phyloP scores from a whole-genome alignment of 2,329 filamentous ascomycete genomes.

The Verticillium nubilum region DNA sequence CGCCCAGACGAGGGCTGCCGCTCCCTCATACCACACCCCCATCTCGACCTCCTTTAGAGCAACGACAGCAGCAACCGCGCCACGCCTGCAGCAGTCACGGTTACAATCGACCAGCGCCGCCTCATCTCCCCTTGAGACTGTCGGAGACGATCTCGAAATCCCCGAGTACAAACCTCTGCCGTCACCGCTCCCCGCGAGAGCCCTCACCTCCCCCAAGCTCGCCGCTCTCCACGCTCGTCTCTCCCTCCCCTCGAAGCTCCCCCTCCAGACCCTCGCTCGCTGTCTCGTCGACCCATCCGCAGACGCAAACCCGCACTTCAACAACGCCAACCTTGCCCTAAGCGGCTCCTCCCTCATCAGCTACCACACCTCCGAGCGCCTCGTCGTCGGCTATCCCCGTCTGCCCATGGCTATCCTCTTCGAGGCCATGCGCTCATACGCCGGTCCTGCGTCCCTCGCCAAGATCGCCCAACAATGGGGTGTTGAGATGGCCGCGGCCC shows the following conservation, averaged over 20 bases:
- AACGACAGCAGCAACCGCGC: not conserved
- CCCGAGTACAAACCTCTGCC: slow-evolving; percentile 34
- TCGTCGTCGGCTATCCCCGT: slow-evolving; percentile 85
- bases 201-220: slow-evolving; percentile 76
- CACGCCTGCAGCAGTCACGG: slow-evolving; percentile 11
- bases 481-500: slow-evolving; percentile 78
- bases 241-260: slow-evolving; percentile 73
- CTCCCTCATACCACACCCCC: slow-evolving; percentile 9
- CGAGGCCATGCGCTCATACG: slow-evolving; percentile 78
- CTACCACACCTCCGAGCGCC: slow-evolving; percentile 84
- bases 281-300: slow-evolving; percentile 82
- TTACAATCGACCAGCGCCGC: slow-evolving; percentile 26
- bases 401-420: slow-evolving; percentile 85
- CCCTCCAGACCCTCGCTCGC: slow-evolving; percentile 78
- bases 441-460: slow-evolving; percentile 68
- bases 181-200: slow-evolving; percentile 65
- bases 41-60: slow-evolving; percentile 10
- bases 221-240: slow-evolving; percentile 88
- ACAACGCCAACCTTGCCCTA: slow-evolving; percentile 78
- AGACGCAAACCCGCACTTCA: slow-evolving; percentile 73
- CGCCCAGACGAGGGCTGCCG: slow-evolving; percentile 18
- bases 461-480: slow-evolving; percentile 82
- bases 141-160: slow-evolving; percentile 13
- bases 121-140: slow-evolving; percentile 16
- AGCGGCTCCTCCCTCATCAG: slow-evolving; percentile 78